Evolutionary conservation across 768 basidiomycete genomes (phyloP).

Genomic region (Mycena maculata): DNA sequence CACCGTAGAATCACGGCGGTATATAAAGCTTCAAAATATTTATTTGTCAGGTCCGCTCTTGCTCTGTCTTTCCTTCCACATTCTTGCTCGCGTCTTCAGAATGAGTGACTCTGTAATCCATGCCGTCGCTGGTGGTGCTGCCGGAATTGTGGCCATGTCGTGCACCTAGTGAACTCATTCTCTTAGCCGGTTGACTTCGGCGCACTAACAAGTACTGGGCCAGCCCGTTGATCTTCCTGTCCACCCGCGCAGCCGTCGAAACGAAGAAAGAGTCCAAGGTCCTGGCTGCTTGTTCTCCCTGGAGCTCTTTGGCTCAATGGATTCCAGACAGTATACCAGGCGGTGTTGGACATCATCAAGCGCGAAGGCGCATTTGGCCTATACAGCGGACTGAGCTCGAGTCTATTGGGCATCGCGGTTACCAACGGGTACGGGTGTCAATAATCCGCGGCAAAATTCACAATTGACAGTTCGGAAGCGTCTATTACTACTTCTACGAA

Average conservation of each 20-base stretch:
- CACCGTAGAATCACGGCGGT: background rate
- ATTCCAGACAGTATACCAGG: conserved; percentile 70
- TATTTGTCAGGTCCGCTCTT: too few relatives aligned
- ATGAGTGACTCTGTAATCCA: conserved; percentile 89
- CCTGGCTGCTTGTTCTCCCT: conserved; percentile 29
- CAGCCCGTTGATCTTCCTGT: conserved; percentile 92
- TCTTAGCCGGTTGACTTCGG: background rate
- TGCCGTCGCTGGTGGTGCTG: conserved; percentile 88
- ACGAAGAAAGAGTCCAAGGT: conserved; percentile 85
- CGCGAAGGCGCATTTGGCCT: conserved; percentile 87
- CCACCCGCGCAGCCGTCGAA: conserved; percentile 93
- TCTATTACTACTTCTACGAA: conserved; percentile 95
- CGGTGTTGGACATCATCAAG: conserved; percentile 79
- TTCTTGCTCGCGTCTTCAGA: conserved; percentile 14
- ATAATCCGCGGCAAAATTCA: background rate
- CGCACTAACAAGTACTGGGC: conserved; percentile 21
- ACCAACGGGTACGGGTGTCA: conserved; percentile 88
- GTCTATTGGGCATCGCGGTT: conserved; percentile 89
- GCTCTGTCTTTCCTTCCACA: background rate
- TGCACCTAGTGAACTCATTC: conserved; percentile 75
- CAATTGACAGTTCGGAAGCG: conserved; percentile 54
- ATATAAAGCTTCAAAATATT: too few relatives aligned
- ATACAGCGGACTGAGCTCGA: conserved; percentile 88
- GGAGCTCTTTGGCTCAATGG: conserved; percentile 12
- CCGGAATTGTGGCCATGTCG: conserved; percentile 93